Evolutionary conservation across 1,284 basidiomycete species (phyloP).

Genomic region (Pseudozyma thailandica): DNA sequence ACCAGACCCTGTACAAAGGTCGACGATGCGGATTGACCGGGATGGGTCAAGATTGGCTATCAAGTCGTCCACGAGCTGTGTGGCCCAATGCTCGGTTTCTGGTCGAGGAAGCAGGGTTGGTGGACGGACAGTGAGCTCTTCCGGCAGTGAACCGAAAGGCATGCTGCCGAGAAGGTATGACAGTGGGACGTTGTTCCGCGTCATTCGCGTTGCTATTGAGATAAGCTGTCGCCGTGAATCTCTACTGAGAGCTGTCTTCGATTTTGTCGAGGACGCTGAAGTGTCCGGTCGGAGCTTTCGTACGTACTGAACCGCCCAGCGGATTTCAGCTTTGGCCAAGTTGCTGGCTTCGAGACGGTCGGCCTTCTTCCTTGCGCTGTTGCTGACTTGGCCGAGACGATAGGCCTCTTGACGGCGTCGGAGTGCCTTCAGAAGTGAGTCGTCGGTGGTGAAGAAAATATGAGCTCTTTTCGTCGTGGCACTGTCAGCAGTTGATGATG

Average conservation of each 20-base stretch:
- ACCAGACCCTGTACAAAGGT: conserved; percentile 39
- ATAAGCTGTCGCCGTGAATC: conserved; percentile 20
- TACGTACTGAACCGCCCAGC: conserved; percentile 37
- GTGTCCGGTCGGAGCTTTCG: conserved; percentile 6
- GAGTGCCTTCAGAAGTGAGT: conserved; percentile 14
- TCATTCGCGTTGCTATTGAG: conserved; percentile 24
- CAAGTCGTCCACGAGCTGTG: conserved; percentile 7
- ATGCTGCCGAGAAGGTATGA: conserved; percentile 39
- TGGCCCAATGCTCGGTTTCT: conserved; percentile 44
- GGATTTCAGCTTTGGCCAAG: conserved; percentile 32
- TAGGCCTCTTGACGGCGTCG: conserved; percentile 30
- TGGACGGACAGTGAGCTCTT: conserved; percentile 29
- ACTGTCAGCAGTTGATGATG: not conserved
- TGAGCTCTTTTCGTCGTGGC: not conserved
- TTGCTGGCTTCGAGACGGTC: conserved; percentile 20
- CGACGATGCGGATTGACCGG: conserved; percentile 11
- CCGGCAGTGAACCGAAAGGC: conserved; percentile 25
- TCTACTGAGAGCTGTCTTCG: conserved; percentile 6
- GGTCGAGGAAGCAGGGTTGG: conserved; percentile 34
- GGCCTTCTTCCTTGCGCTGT: conserved; percentile 14
- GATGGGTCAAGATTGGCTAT: not conserved
- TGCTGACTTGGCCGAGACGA: conserved; percentile 9
- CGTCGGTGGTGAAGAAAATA: conserved; percentile 25
- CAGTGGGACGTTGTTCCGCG: conserved; percentile 18
- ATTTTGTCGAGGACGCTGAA: not conserved